Evolutionary conservation across 495 filamentous ascomycete genomes (phyloP), one percentile per base, ranked within the genome.

Genomic region (Clohesyomyces aquaticus): DNA sequence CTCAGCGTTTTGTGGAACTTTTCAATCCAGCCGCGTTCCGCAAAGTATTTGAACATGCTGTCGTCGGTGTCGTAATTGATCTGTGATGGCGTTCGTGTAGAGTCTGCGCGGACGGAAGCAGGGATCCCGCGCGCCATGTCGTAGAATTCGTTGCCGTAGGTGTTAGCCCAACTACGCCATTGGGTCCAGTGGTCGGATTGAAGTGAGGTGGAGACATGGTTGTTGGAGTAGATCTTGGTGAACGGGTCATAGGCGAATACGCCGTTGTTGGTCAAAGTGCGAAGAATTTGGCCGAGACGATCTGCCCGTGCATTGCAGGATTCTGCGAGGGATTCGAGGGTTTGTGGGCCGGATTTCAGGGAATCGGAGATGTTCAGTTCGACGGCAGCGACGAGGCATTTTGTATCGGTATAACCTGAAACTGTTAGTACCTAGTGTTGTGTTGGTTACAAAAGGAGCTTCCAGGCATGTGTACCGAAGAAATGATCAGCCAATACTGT

Each of bases 111-210:
- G 28, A 53, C 28, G 1, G 66, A 23, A 0, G n/a, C 45, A 0
- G 73, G 74, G 16, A 76, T 69, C 10, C 72, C 71, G 16, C 68
- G 56, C 1, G 72, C 70, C 54, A 76, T 72, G 59, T 75, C 72
- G 60, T 76, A 76, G 63, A 75, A 75, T 46, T 75, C 59, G 38
- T 73, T 73, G 1, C 71, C 69, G 42, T 76, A 76, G 0, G 74
- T 55, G 3, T 68, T 35, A 0, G 74, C 70, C 74, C 73, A 76
- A 43, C 66, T 68, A 8, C 63, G 63, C 74, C 74, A 75, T 62
- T 75, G 72, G 0, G 73, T 74, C 73, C 74, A 75, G 50, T 77
- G 72, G 42, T 67, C 62, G 14, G 55, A 61, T 8, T 22, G 56
- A 0, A 75, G 60, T 1, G 71, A 55, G 14, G 45, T 55, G 0